phyloP scores from a whole-genome alignment of 192 early-diverging fungal genomes.

The Rhizophagus prolifer region DNA sequence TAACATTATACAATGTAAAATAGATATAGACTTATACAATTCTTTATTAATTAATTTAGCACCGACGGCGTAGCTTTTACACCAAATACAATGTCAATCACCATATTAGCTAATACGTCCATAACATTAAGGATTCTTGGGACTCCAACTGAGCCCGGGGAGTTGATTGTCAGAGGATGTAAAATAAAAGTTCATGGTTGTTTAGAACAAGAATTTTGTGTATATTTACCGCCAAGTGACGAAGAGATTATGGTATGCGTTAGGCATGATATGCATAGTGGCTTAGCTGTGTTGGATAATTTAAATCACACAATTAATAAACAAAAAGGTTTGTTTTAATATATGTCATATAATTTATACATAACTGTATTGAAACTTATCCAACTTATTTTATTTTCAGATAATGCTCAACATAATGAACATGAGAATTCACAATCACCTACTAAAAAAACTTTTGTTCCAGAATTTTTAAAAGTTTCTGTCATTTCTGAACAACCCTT shows the following conservation, averaged over 20 bases:
- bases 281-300: constrained; percentile 10
- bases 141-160: constrained; percentile 58
- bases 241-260: constrained; percentile 20
- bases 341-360: neutral
- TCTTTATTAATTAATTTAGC: constrained; percentile 33
- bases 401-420: neutral
- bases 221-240: constrained; percentile 33
- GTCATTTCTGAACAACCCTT: constrained; percentile 70
- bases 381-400: neutral
- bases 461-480: constrained; percentile 43
- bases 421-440: neutral
- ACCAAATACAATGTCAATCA: constrained; percentile 54
- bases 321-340: constrained; percentile 5
- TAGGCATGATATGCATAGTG: constrained; percentile 12
- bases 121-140: constrained; percentile 67
- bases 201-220: constrained; percentile 54
- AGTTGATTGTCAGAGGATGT: constrained; percentile 63
- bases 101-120: constrained; percentile 65
- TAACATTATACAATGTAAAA: neutral
- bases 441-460: neutral
- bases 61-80: constrained; percentile 63
- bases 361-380: neutral
- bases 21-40: neutral
- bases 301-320: neutral
- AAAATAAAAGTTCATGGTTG: constrained; percentile 53